Conservation (phyloP, 2,329 filamentous ascomycete genomes). For the Colletotrichum orchidophilum region DNA sequence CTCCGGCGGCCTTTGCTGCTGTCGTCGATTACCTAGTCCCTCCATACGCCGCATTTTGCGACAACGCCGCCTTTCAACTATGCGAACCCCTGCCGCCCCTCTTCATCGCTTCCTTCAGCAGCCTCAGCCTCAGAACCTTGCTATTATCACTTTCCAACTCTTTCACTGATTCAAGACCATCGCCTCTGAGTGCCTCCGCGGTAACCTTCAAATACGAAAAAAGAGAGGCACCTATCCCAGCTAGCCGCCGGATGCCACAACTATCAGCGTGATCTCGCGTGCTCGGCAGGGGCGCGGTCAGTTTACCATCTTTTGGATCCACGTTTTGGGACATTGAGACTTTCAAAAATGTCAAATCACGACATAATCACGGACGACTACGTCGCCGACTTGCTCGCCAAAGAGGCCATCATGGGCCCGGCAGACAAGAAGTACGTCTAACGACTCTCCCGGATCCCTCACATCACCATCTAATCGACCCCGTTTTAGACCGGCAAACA, state of each 20-base stretch:
- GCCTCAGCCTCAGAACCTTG: background rate
- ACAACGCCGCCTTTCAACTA: background rate
- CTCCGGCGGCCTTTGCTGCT: background rate
- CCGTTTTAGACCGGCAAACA: slow-evolving; percentile 66
- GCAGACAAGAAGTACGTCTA: slow-evolving; percentile 58
- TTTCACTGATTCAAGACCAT: background rate
- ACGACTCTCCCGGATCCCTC: background rate
- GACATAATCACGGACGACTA: slow-evolving; percentile 78
- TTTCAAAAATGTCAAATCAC: slow-evolving; percentile 54
- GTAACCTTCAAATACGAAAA: background rate
- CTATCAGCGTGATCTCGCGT: background rate
- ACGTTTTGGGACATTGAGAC: background rate
- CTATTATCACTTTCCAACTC: background rate
- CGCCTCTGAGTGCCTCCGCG: background rate
- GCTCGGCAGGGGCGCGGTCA: background rate
- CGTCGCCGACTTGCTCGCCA: slow-evolving; percentile 79
- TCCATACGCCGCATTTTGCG: slow-evolving; percentile 11
- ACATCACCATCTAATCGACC: slow-evolving; percentile 12
- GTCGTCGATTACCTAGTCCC: slow-evolving; percentile 19
- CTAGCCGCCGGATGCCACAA: background rate
- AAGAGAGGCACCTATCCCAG: background rate
- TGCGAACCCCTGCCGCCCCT: slow-evolving; percentile 7
- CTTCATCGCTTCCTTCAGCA: background rate
- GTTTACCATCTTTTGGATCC: background rate
- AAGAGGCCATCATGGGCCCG: slow-evolving; percentile 81